Evolutionary conservation across 1,284 basidiomycete genomes (phyloP), one percentile per base, ranked within the genome.

Genomic region (Chalciporus piperatoides): DNA sequence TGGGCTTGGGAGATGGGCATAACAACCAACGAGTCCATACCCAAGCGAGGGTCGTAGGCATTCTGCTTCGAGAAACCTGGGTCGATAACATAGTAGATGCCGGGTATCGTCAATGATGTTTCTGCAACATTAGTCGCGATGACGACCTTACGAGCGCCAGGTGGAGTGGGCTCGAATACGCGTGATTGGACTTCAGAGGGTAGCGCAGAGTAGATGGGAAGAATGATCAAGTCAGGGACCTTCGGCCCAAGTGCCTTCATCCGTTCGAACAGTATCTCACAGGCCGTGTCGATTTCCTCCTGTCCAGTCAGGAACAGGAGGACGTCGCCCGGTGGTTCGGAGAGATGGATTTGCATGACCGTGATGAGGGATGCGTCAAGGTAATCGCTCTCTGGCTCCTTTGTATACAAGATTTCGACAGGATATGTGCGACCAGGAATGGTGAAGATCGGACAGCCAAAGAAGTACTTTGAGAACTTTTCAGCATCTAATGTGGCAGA

Each of bases 1-100:
- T 98, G 95, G 4, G 97, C 95, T 74, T 99, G 96, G 11, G 96
- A 98, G 61, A 99, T 99, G 38, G 97, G 97, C 89, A 96, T 98
- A 37, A 99, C 97, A 40, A 98, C 90, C 50, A 99, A 80, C 15
- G 93, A 97, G 72, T 99, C 97, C 96, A 99, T 99, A 59, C 96
- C 97, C 53, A 99, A 74, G 44, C 92, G 81, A 17, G 97, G 94
- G 68, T 99, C 96, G 69, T 97, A 99, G 1, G 94, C 96, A 64
- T 98, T 99, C 69, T 99, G 97, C 71, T 99, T 99, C 30, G 94
- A 90, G 71, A 99, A 99, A 8, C 97, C 97, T 2, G 97, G 96
- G 67, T 99, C 97, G 58, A 98, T 86, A 56, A 99, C 96, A 62
- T 99, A 99, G 77, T 97, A 98, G 64, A 99, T 95, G 27, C 95